Evolutionary conservation across 1,139 yeast genomes (phyloP).

Genomic region (Geotrichum phurueaensis): DNA sequence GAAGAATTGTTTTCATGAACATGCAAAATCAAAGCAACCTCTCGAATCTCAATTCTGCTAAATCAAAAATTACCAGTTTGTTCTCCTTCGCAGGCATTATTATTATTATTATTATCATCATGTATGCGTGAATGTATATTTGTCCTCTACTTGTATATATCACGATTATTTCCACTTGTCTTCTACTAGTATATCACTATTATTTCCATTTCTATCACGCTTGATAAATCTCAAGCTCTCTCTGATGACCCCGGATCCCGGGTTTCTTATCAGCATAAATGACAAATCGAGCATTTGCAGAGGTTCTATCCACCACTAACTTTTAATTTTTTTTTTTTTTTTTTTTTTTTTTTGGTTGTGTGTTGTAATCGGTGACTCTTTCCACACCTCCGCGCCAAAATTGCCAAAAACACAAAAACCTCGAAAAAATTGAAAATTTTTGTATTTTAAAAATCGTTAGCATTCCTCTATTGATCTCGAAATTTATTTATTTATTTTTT

Average conservation of each 20-base stretch:
- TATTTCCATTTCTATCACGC: neutral
- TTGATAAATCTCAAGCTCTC: too few relatives aligned
- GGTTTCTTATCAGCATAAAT: neutral
- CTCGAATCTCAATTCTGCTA: too few relatives aligned
- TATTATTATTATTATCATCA: too few relatives aligned
- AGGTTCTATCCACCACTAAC: neutral
- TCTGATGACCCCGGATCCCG: neutral
- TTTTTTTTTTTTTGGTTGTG: neutral
- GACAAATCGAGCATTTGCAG: neutral
- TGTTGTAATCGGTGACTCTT: neutral
- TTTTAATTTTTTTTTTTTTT: neutral
- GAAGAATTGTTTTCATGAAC: too few relatives aligned
- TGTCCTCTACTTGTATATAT: too few relatives aligned
- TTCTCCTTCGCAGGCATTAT: too few relatives aligned
- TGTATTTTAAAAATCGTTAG: neutral
- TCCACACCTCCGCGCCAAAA: neutral
- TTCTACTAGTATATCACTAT: neutral
- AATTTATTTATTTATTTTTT: neutral
- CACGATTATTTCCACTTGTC: too few relatives aligned
- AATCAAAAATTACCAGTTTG: too few relatives aligned
- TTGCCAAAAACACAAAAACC: neutral
- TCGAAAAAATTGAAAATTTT: conserved; percentile 3
- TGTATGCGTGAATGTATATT: too few relatives aligned
- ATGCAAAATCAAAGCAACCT: too few relatives aligned
- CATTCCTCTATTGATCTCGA: neutral